A percentile compares a stretch with the other conserved stretches of the same genome.
Evolutionary conservation across 306 rosid species (phyloP).

Genomic region (Clitoria ternatea): DNA sequence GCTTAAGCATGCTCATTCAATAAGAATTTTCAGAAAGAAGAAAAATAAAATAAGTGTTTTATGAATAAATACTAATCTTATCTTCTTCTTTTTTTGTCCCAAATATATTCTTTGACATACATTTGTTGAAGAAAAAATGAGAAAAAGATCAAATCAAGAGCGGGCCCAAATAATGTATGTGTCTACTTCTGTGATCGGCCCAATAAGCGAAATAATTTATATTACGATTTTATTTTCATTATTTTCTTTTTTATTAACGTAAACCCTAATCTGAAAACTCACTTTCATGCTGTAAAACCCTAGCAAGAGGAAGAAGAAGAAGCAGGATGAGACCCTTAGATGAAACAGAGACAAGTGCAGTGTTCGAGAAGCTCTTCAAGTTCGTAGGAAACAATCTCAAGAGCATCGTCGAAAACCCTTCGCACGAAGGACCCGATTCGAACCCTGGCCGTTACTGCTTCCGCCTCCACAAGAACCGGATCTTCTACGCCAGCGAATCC

Average conservation of each 20-base stretch:
- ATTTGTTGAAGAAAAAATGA: too few relatives aligned
- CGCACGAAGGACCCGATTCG: conserved; percentile 79
- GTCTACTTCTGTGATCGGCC: too few relatives aligned
- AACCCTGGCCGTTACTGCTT: conserved; percentile 81
- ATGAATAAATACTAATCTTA: too few relatives aligned
- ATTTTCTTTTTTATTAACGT: background rate
- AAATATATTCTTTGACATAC: too few relatives aligned
- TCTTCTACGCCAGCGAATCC: conserved; percentile 73
- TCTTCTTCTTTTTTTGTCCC: too few relatives aligned
- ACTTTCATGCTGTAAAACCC: background rate
- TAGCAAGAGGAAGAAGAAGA: background rate
- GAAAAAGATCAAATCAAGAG: too few relatives aligned
- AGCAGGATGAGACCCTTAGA: conserved; percentile 75
- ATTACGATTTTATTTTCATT: too few relatives aligned
- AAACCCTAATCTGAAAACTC: conserved; percentile 1
- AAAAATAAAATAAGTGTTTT: too few relatives aligned
- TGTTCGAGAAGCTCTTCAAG: conserved; percentile 83
- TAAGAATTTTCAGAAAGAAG: too few relatives aligned
- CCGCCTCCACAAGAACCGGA: conserved; percentile 79
- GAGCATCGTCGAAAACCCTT: conserved; percentile 79
- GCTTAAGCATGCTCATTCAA: too few relatives aligned
- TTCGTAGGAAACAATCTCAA: conserved; percentile 85
- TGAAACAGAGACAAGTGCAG: conserved; percentile 68
- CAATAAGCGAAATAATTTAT: too few relatives aligned
- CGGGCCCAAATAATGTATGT: too few relatives aligned